Percentiles rank a stretch among this genome's conserved stretches.
These are phyloP conservation scores for Saccharomycopsis schoenii DNA, from an alignment of 805 yeast genomes.

Conservation along the genomic window DNA sequence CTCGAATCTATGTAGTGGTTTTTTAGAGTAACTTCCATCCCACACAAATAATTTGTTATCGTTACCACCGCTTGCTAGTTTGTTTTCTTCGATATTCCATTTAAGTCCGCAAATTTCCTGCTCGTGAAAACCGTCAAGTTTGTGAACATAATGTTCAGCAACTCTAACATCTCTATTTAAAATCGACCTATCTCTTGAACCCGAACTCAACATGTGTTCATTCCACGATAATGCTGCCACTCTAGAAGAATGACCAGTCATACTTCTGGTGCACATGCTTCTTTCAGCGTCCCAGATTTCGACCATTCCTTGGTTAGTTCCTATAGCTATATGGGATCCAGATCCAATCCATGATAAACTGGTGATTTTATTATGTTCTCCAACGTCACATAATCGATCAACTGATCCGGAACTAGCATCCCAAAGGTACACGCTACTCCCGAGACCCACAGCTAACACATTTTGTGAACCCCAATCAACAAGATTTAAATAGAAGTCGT, in stretches of 20 bases:
- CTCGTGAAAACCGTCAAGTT: conserved; percentile 55
- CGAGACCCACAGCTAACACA: conserved; percentile 81
- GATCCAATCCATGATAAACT: conserved; percentile 89
- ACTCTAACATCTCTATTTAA: conserved; percentile 86
- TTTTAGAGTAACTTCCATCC: conserved; percentile 59
- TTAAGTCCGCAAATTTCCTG: conserved; percentile 95
- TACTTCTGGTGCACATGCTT: conserved; percentile 72
- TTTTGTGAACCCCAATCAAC: conserved; percentile 95
- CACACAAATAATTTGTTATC: conserved; percentile 82
- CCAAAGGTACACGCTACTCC: conserved; percentile 83
- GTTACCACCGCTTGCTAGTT: conserved; percentile 91
- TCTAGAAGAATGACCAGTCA: conserved; percentile 83
- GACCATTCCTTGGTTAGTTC: conserved; percentile 77
- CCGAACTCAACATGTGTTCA: conserved; percentile 77
- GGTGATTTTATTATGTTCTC: conserved; percentile 60
- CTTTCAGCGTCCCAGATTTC: conserved; percentile 92
- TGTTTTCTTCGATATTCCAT: conserved; percentile 89
- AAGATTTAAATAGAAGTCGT: conserved; percentile 84
- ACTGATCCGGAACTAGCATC: conserved; percentile 81
- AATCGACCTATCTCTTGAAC: conserved; percentile 77
- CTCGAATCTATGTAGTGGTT: conserved; percentile 62
- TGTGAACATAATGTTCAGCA: conserved; percentile 69
- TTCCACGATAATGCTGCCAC: conserved; percentile 92
- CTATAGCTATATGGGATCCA: conserved; percentile 91
- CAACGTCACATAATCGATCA: conserved; percentile 66